Percentiles rank a stretch among this genome's conserved stretches.
Evolutionary conservation across 2,329 filamentous ascomycete genomes (phyloP).

Genomic region (Botrytis tulipae): DNA sequence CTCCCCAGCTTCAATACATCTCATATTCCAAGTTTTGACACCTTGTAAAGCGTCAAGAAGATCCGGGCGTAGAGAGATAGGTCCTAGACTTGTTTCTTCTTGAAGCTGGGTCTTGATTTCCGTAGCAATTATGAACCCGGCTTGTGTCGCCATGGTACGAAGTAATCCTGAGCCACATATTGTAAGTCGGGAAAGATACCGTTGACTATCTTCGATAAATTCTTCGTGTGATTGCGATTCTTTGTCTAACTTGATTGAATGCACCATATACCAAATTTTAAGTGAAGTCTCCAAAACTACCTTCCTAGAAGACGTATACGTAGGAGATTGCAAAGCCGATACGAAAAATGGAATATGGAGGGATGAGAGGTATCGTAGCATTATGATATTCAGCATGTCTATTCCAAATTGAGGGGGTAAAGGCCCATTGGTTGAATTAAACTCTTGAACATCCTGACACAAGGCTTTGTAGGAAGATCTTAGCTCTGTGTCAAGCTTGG

Average conservation of each 20-base stretch:
- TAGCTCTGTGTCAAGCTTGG: slow-evolving; percentile 39
- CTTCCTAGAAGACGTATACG: slow-evolving; percentile 52
- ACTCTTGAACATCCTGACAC: neutral
- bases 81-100: slow-evolving; percentile 44
- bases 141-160: slow-evolving; percentile 37
- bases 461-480: neutral
- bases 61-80: slow-evolving; percentile 42
- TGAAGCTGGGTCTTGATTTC: slow-evolving; percentile 45
- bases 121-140: slow-evolving; percentile 41
- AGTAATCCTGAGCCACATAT: neutral
- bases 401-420: slow-evolving; percentile 43
- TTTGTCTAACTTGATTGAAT: slow-evolving; percentile 34
- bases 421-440: slow-evolving; percentile 27
- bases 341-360: slow-evolving; percentile 55
- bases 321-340: slow-evolving; percentile 42
- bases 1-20: slow-evolving; percentile 44
- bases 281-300: slow-evolving; percentile 49
- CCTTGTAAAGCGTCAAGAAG: slow-evolving; percentile 46
- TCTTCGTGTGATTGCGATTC: neutral
- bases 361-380: slow-evolving; percentile 53
- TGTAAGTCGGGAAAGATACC: neutral
- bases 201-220: neutral
- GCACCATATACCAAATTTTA: slow-evolving; percentile 46
- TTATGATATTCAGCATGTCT: slow-evolving; percentile 49
- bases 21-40: slow-evolving; percentile 40